phyloP scores from a whole-genome alignment of 352 stramenopile species.

The Pythium apleroticum region DNA sequence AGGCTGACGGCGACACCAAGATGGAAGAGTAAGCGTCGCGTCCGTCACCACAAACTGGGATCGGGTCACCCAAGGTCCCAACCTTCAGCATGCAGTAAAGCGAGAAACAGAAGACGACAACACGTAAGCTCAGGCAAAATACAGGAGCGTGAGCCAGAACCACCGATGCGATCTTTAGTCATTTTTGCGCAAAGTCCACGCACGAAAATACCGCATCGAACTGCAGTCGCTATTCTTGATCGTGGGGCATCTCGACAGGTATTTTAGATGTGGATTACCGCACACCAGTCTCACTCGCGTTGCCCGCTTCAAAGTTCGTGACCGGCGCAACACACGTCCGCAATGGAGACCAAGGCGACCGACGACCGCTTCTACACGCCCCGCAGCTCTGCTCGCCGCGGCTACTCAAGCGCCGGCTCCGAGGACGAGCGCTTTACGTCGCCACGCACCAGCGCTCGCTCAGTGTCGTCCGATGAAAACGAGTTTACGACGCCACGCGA shows the following conservation, averaged over 20 bases:
- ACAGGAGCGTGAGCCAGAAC: conserved; percentile 9
- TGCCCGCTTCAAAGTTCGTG: conserved; percentile 5
- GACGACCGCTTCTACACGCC: conserved; percentile 73
- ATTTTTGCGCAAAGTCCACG: not conserved
- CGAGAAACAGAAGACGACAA: conserved; percentile 5
- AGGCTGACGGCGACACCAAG: conserved; percentile 77
- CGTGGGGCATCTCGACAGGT: not conserved
- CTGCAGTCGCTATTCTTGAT: not conserved
- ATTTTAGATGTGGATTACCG: not conserved
- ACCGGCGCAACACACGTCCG: not conserved
- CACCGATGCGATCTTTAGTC: not conserved
- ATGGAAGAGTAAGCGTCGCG: conserved; percentile 70
- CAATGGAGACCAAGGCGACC: conserved; percentile 47
- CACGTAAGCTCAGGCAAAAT: conserved; percentile 6
- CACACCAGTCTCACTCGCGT: not conserved
- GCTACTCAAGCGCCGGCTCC: conserved; percentile 51
- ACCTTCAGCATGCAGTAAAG: not conserved
- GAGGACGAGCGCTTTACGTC: conserved; percentile 67
- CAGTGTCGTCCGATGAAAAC: conserved; percentile 63
- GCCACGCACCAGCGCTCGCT: conserved; percentile 53
- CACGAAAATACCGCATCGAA: not conserved
- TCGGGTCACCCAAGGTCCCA: not conserved
- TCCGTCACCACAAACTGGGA: not conserved
- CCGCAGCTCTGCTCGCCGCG: conserved; percentile 52
- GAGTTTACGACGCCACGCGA: conserved; percentile 59